A percentile compares a stretch with the other conserved stretches of the same genome.
phyloP scores from a whole-genome alignment of 257 asterid species.

The Solanum corneliomulleri region DNA sequence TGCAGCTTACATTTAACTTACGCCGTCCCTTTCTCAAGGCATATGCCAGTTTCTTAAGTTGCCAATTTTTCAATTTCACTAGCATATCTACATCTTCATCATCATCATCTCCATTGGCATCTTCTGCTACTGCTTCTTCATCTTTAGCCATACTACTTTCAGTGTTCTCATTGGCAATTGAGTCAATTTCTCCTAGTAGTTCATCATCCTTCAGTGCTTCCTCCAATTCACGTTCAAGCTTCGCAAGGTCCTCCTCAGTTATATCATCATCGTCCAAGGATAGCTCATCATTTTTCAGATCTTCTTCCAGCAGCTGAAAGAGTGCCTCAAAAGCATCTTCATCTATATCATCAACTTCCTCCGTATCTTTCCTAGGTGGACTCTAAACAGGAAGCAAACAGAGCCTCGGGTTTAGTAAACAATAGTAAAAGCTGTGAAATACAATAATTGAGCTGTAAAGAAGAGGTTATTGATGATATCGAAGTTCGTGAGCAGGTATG shows the following conservation, averaged over 20 bases:
- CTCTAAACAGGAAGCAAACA: conserved; percentile 25
- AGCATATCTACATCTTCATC: neutral
- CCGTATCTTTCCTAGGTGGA: conserved; percentile 8
- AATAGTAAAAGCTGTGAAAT: neutral
- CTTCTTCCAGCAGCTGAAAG: conserved; percentile 77
- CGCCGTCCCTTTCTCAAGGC: conserved; percentile 86
- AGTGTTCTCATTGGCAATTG: conserved; percentile 17
- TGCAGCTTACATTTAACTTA: conserved; percentile 67
- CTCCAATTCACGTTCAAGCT: conserved; percentile 73
- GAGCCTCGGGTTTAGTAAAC: neutral
- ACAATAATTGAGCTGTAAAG: neutral
- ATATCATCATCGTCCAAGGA: conserved; percentile 42
- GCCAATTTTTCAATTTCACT: conserved; percentile 67
- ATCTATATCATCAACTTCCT: conserved; percentile 43
- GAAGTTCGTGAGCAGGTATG: neutral
- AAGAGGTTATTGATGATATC: neutral
- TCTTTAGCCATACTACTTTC: conserved; percentile 23
- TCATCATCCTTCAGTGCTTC: conserved; percentile 83
- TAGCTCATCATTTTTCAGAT: conserved; percentile 61
- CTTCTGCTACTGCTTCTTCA: conserved; percentile 11
- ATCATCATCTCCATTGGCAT: conserved; percentile 37
- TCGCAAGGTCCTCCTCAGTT: conserved; percentile 66
- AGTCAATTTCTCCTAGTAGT: conserved; percentile 38
- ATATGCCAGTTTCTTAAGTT: conserved; percentile 68
- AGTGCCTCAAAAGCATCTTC: conserved; percentile 96